phyloP scores from a whole-genome alignment of 2,329 filamentous ascomycete genomes.

The Colletotrichum sp. region DNA sequence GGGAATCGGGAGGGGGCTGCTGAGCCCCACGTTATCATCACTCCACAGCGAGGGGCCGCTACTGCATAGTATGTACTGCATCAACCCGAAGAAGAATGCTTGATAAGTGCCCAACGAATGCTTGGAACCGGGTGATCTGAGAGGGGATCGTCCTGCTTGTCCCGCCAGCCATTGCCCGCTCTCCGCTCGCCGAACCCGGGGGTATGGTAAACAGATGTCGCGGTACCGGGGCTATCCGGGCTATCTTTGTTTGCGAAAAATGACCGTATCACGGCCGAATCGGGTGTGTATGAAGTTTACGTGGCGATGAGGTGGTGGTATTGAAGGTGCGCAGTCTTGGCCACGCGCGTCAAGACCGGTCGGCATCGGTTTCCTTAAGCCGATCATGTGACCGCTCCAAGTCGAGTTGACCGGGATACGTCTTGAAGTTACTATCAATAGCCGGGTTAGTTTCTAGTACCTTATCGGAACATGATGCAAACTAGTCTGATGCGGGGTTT shows the following conservation, averaged over 20 bases:
- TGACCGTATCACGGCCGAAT: conserved; percentile 4
- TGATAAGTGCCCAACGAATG: not conserved
- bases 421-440: not conserved
- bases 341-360: conserved; percentile 6
- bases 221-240: not conserved
- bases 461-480: not conserved
- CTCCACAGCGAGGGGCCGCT: not conserved
- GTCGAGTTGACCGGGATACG: not conserved
- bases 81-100: not conserved
- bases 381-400: conserved; percentile 26
- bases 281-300: not conserved
- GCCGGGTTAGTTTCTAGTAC: not conserved
- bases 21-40: not conserved
- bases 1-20: not conserved
- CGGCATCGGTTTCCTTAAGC: conserved; percentile 19
- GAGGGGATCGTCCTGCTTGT: not conserved
- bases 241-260: not conserved
- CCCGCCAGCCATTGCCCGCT: not conserved
- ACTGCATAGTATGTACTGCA: not conserved
- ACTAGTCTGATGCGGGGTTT: conserved; percentile 2
- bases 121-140: not conserved
- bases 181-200: not conserved
- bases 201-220: not conserved
- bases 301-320: not conserved
- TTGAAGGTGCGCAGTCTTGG: not conserved